A percentile compares a stretch with the other conserved stretches of the same genome.
Conservation (phyloP, 2,329 filamentous ascomycete species). For the Alternaria arborescens region DNA sequence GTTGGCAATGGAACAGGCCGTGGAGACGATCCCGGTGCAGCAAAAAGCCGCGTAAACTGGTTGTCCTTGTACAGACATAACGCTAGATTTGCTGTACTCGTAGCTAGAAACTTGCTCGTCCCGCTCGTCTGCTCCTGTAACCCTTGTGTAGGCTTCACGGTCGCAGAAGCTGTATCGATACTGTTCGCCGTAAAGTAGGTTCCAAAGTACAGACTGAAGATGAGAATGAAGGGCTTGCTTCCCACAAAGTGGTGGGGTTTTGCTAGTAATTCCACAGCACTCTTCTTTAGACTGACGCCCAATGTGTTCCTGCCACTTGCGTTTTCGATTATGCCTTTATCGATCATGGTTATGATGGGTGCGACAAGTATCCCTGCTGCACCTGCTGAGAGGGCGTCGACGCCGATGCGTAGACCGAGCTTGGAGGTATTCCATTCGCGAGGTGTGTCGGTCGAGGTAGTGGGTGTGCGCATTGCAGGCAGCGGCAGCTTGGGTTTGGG, state of each 20-base stretch:
- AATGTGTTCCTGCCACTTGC: slow-evolving; percentile 74
- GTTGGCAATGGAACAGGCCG: slow-evolving; percentile 71
- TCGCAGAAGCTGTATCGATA: slow-evolving; percentile 81
- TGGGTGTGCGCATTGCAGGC: slow-evolving; percentile 6
- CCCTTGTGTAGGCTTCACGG: slow-evolving; percentile 63
- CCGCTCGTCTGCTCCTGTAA: slow-evolving; percentile 79
- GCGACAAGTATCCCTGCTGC: slow-evolving; percentile 79
- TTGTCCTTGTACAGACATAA: slow-evolving; percentile 91
- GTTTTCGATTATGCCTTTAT: slow-evolving; percentile 82
- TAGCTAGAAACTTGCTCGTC: slow-evolving; percentile 80
- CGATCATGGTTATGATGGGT: slow-evolving; percentile 86
- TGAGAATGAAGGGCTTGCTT: slow-evolving; percentile 73
- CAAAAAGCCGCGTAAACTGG: slow-evolving; percentile 84
- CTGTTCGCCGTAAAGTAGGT: slow-evolving; percentile 91
- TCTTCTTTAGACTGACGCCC: slow-evolving; percentile 66
- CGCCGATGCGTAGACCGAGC: slow-evolving; percentile 70
- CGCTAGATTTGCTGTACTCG: slow-evolving; percentile 81
- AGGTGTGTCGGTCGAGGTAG: slow-evolving; percentile 10
- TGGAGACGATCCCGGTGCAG: slow-evolving; percentile 58
- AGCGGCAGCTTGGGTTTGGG: slow-evolving; percentile 15
- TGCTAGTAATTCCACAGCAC: slow-evolving; percentile 64
- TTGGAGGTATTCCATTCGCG: slow-evolving; percentile 77
- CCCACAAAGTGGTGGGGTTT: slow-evolving; percentile 69
- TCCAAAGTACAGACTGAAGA: slow-evolving; percentile 77
- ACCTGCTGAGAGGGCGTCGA: slow-evolving; percentile 74